These are phyloP conservation scores for Kodamaea plutei DNA, from an alignment of 1,139 yeast genomes.

Conservation along the genomic window DNA sequence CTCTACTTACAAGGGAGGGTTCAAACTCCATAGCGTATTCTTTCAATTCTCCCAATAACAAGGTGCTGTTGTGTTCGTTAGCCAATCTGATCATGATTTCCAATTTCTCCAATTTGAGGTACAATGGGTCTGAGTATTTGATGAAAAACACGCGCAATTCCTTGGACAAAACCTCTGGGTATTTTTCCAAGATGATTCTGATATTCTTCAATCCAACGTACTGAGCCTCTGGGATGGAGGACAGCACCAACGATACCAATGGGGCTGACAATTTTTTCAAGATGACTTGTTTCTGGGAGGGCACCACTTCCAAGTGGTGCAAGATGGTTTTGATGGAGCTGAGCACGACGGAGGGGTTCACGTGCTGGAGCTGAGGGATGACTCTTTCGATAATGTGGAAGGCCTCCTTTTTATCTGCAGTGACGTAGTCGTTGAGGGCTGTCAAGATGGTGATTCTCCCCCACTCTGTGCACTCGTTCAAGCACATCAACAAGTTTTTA, in stretches of 20 bases:
- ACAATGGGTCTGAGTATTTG: constrained; percentile 91
- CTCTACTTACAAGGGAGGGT: constrained; percentile 77
- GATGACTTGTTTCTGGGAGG: constrained; percentile 35
- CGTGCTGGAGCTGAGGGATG: constrained; percentile 95
- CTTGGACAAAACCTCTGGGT: constrained; percentile 72
- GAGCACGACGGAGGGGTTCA: constrained; percentile 91
- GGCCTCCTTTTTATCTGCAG: constrained; percentile 59
- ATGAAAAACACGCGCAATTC: constrained; percentile 90
- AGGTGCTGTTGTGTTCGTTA: constrained; percentile 60
- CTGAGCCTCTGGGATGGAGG: constrained; percentile 89
- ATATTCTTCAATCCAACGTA: constrained; percentile 92
- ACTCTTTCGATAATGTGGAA: constrained; percentile 86
- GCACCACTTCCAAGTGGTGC: constrained; percentile 58
- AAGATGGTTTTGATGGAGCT: constrained; percentile 81
- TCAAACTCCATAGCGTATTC: constrained; percentile 96
- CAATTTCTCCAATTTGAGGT: constrained; percentile 86
- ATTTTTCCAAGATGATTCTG: constrained; percentile 82
- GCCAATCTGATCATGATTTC: constrained; percentile 88
- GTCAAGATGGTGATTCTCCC: constrained; percentile 88
- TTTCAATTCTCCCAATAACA: constrained; percentile 76
- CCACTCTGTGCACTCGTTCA: constrained; percentile 99
- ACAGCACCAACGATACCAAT: constrained; percentile 78
- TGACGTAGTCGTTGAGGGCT: constrained; percentile 70
- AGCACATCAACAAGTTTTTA: constrained; percentile 68
- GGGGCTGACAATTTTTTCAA: constrained; percentile 86